These are phyloP conservation scores for Ceratocystis albifundus DNA, from an alignment of 2,329 filamentous ascomycete genomes.

Conservation along the genomic window DNA sequence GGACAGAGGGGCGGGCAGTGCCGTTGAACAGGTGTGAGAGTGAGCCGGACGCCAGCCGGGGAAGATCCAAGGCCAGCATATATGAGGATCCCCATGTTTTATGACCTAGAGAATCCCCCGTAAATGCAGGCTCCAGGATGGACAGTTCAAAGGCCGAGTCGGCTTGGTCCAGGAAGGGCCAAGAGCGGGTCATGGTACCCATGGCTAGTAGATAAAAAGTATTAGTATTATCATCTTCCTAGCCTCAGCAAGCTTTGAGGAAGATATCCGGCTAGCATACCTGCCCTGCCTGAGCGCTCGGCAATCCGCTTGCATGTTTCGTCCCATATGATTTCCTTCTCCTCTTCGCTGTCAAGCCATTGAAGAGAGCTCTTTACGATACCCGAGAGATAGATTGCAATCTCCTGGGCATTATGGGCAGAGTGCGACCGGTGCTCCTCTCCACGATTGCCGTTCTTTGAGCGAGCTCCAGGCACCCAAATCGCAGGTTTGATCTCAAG, in stretches of 20 bases:
- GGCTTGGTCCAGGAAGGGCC: conserved; percentile 35
- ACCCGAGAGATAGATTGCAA: conserved; percentile 55
- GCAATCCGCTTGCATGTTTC: conserved; percentile 67
- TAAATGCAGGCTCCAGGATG: conserved; percentile 77
- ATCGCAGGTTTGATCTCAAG: conserved; percentile 56
- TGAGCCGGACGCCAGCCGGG: conserved; percentile 35
- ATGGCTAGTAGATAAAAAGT: conserved; percentile 34
- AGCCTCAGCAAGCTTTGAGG: too few relatives aligned
- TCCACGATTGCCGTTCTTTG: conserved; percentile 34
- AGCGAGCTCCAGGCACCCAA: conserved; percentile 45
- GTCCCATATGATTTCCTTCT: conserved; percentile 62
- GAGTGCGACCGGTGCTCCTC: conserved; percentile 34
- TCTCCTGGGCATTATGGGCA: conserved; percentile 37
- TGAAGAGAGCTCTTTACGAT: conserved; percentile 55
- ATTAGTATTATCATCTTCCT: background rate
- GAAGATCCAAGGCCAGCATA: conserved; percentile 64
- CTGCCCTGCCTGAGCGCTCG: conserved; percentile 70
- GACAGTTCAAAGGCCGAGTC: conserved; percentile 47
- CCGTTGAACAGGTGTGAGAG: conserved; percentile 38
- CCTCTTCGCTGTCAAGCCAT: conserved; percentile 58
- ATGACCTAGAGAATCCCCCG: conserved; percentile 67
- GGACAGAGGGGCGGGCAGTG: conserved; percentile 32
- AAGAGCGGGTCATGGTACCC: conserved; percentile 45
- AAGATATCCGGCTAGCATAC: conserved; percentile 30
- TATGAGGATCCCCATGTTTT: conserved; percentile 96